Base-by-base conservation (phyloP, 768 basidiomycete genomes). In the Suillus hirtellus region DNA sequence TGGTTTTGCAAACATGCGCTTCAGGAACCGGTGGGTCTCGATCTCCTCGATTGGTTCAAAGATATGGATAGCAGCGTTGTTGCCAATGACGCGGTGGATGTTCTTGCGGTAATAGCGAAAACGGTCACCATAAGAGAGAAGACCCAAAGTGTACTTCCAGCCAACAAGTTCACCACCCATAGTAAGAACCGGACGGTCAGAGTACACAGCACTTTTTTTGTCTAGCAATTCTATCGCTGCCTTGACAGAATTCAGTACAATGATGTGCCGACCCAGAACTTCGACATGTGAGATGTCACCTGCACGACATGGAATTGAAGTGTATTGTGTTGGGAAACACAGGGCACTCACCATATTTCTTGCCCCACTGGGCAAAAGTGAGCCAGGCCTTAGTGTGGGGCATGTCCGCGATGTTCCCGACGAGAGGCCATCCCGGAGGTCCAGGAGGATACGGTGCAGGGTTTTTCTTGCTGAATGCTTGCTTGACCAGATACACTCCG, bases 151-250 rank as follows among this genome's bases (percentile, higher is more conserved):
- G 58, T 76, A 50, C 63, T 75, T 70, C 72, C 74, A 73, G 24
- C 72, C 76, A 34, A 74, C 67, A 15, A 76, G 69, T 54, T 75
- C 73, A 42, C 73, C 74, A 61, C 76, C 74, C 79, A 80, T 80
- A 0, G 76, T 73, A 24, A 80, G 65, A 19, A 75, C 72, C 0
- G 88, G 88, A 21, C 88, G 83, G 67, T 89, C 88, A 31, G 87
- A 88, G 71, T 89, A 89, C 46, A 84, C 80, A 31, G 82, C 76
- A 63, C 85, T 85, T 68, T 87, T 86, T 73, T 86, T 87, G 73
- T 89, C 86, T 53, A 89, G 77, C 76, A 89, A 79, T 56, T 88
- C 85, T 64, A 76, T 58, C n/a, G 85, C 85, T 19, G 76, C 69
- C 68, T 80, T 78, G 37, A 77, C 77, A 12, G 81, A 83, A 68